Base-by-base conservation (phyloP, 805 yeast genomes). In the Sungouiella thailandica region DNA sequence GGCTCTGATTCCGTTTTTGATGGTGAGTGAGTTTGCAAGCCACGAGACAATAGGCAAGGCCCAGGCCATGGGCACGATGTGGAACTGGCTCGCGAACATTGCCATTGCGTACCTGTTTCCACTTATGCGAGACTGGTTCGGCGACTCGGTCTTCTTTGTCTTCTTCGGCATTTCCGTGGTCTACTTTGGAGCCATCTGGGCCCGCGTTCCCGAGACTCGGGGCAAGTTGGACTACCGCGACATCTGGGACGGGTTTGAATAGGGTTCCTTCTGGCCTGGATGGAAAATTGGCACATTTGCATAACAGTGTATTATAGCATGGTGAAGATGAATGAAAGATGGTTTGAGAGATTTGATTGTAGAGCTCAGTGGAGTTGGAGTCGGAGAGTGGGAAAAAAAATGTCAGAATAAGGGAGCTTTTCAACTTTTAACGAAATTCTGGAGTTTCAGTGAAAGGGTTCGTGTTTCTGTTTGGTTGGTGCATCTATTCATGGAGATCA, bases 1-100 rank as follows among this genome's bases (percentile, higher is more conserved):
- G 14, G 63, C 65, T 9, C 66, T 65, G 13, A 44, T 64, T 17
- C 68, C 67, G 11, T 63, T 58, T 29, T 41, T 64, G 40, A 61
- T 63, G 62, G 46, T 62, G 1, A 51, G 60, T 9, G 70, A 64
- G 35, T 49, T 63, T 27, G 50, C 64, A 2, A 39, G 47, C 23
- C 58, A 57, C 32, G 61, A 58, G 33, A 54, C 57, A 1, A 55
- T 63, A 5, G 55, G 57, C 3, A 43, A 49, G 17, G 65, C 64
- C 3, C 69, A 62, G 40, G 53, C 65, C 2, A 39, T 59, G 20
- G 69, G 68, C 4, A 49, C 66, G 2, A 45, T 52, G 17, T 34
- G 53, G 29, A 63, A 62, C 35, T 64, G 69, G 69, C 25, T 49
- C 12, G 49, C 65, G 9, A 60, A 56, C 31, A 54, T 62, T 17